Conservation (phyloP, 2,329 filamentous ascomycete species). For the Fusarium protoensiforme region DNA sequence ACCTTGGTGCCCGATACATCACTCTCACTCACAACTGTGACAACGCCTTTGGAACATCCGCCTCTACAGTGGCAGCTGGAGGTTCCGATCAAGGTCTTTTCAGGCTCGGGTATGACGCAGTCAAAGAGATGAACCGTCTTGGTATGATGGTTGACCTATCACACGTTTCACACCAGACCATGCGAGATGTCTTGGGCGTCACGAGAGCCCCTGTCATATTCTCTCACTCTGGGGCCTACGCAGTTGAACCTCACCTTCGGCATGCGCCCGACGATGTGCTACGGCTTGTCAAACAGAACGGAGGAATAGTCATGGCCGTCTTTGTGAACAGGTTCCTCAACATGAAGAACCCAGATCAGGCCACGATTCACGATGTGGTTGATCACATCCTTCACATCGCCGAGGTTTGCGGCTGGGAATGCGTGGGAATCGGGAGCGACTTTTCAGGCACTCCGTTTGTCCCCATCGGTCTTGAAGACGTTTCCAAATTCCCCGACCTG, state of each 20-base stretch:
- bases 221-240: slow-evolving; percentile 45
- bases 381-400: slow-evolving; percentile 47
- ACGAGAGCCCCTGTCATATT: slow-evolving; percentile 45
- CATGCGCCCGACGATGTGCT: slow-evolving; percentile 55
- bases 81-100: slow-evolving; percentile 38
- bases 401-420: slow-evolving; percentile 48
- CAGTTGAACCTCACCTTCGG: slow-evolving; percentile 46
- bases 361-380: slow-evolving; percentile 48
- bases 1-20: slow-evolving; percentile 53
- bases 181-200: slow-evolving; percentile 43
- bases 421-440: slow-evolving; percentile 51
- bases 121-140: slow-evolving; percentile 51
- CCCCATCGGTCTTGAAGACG: slow-evolving; percentile 45
- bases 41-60: slow-evolving; percentile 44
- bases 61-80: slow-evolving; percentile 43
- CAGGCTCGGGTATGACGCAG: slow-evolving; percentile 38
- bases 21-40: slow-evolving; percentile 50
- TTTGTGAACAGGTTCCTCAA: slow-evolving; percentile 51
- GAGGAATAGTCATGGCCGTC: slow-evolving; percentile 53
- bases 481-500: slow-evolving; percentile 49
- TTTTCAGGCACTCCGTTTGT: slow-evolving; percentile 47
- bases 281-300: slow-evolving; percentile 46
- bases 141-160: slow-evolving; percentile 49
- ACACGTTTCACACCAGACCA: slow-evolving; percentile 44
- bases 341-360: slow-evolving; percentile 44